These are phyloP conservation scores for Emergomyces orientalis DNA, from an alignment of 2,329 filamentous ascomycete species.

Conservation along the genomic window DNA sequence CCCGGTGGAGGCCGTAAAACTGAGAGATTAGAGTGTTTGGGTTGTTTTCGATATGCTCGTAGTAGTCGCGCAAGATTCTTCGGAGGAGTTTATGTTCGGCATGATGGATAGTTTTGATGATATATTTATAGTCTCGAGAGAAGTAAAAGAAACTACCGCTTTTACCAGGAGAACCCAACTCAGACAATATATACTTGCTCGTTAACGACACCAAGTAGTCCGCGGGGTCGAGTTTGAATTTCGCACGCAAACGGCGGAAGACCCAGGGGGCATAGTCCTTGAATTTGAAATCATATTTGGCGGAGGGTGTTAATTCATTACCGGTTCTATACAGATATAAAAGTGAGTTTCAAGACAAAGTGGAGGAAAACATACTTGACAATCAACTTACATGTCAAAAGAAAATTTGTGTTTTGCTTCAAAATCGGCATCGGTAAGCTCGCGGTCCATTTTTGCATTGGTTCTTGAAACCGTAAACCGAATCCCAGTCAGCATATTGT, in stretches of 20 bases:
- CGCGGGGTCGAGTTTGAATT: conserved; percentile 86
- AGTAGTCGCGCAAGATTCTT: conserved; percentile 68
- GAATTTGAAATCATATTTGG: conserved; percentile 99
- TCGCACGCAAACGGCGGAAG: conserved; percentile 79
- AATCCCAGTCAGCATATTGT: conserved; percentile 99
- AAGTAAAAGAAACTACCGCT: conserved; percentile 99
- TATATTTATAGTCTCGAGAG: conserved; percentile 98
- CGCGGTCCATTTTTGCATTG: conserved; percentile 90
- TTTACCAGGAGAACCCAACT: conserved; percentile 93
- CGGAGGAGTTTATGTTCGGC: conserved; percentile 53
- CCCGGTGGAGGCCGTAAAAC: conserved; percentile 92
- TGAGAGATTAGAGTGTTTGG: conserved; percentile 95
- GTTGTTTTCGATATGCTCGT: conserved; percentile 82
- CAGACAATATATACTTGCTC: conserved; percentile 96
- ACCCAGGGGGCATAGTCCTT: conserved; percentile 99
- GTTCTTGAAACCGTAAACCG: conserved; percentile 92
- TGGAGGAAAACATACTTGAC: conserved; percentile 5
- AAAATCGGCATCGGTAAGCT: conserved; percentile 85
- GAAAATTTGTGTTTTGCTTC: conserved; percentile 93
- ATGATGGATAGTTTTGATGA: conserved; percentile 99
- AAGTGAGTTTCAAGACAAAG: conserved; percentile 23
- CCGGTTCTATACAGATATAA: conserved; percentile 56
- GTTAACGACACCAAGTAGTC: conserved; percentile 98
- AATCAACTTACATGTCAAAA: conserved; percentile 75
- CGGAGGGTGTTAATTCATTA: conserved; percentile 92